Conservation (phyloP, 2,329 filamentous ascomycete species). For the Cladosporium sp. region DNA sequence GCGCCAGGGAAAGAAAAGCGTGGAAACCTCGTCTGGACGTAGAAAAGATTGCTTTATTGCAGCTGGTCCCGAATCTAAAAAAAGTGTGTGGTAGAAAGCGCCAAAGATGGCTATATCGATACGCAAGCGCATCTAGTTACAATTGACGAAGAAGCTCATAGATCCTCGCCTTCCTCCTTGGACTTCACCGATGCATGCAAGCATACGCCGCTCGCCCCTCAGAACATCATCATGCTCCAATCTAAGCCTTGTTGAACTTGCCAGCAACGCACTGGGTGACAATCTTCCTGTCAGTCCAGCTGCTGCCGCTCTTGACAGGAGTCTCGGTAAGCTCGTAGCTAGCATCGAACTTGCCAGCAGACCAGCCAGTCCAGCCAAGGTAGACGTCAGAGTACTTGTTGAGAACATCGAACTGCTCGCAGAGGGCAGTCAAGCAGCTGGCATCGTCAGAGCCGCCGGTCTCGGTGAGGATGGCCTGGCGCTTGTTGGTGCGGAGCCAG, state of each 20-base stretch:
- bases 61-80: neutral
- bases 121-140: neutral
- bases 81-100: neutral
- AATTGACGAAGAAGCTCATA: neutral
- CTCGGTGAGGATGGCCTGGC: constrained; percentile 44
- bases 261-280: constrained; percentile 33
- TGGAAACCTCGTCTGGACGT: neutral
- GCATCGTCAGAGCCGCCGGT: constrained; percentile 41
- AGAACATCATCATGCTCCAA: neutral
- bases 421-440: constrained; percentile 38
- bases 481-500: constrained; percentile 40
- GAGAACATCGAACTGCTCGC: constrained; percentile 35
- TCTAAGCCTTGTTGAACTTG: constrained; percentile 23
- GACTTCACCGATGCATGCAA: neutral
- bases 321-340: constrained; percentile 34
- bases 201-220: neutral
- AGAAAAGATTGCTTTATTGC: neutral
- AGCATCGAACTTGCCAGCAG: constrained; percentile 34
- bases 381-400: constrained; percentile 35
- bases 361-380: constrained; percentile 37
- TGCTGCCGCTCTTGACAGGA: constrained; percentile 25
- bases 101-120: neutral
- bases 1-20: too few relatives aligned
- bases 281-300: constrained; percentile 31
- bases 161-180: neutral